These are phyloP conservation scores for Penicillium corylophilum DNA, from an alignment of 2,329 filamentous ascomycete species.

Conservation along the genomic window DNA sequence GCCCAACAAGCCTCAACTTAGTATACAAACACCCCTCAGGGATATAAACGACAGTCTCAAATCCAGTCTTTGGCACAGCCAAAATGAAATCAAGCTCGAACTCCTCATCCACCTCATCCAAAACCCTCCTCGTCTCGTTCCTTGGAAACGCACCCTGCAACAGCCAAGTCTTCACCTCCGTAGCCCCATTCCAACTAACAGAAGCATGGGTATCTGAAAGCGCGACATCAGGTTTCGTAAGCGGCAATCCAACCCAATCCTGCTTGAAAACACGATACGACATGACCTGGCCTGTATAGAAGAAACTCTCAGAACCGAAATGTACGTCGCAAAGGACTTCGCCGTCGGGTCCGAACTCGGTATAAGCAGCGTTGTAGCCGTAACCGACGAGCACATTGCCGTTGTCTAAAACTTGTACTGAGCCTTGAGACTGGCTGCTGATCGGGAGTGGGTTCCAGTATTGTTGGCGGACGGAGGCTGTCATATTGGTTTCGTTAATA, in stretches of 20 bases:
- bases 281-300: slow-evolving; percentile 34
- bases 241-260: slow-evolving; percentile 53
- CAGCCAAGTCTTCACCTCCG: slow-evolving; percentile 34
- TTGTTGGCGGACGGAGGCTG: slow-evolving; percentile 42
- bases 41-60: slow-evolving; percentile 30
- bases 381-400: slow-evolving; percentile 52
- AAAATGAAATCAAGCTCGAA: slow-evolving; percentile 19
- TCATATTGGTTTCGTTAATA: slow-evolving; percentile 44
- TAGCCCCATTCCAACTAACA: slow-evolving; percentile 40
- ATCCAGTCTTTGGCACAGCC: slow-evolving; percentile 25
- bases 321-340: slow-evolving; percentile 55
- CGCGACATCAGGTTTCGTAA: slow-evolving; percentile 33
- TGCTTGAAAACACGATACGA: slow-evolving; percentile 58
- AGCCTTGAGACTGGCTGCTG: slow-evolving; percentile 46
- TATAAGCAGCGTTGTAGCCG: slow-evolving; percentile 51
- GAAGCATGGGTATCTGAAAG: slow-evolving; percentile 19
- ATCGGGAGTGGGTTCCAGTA: slow-evolving; percentile 42
- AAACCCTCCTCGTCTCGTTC: not conserved
- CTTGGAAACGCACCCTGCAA: slow-evolving; percentile 19
- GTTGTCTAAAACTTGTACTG: slow-evolving; percentile 42
- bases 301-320: slow-evolving; percentile 35
- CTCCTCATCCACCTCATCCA: not conserved
- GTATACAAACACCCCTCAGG: slow-evolving; percentile 8
- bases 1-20: slow-evolving; percentile 23
- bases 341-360: slow-evolving; percentile 50